A percentile compares a stretch with the other conserved stretches of the same genome.
phyloP scores from a whole-genome alignment of 208 protist species.

The Blechomonas ayalai region DNA sequence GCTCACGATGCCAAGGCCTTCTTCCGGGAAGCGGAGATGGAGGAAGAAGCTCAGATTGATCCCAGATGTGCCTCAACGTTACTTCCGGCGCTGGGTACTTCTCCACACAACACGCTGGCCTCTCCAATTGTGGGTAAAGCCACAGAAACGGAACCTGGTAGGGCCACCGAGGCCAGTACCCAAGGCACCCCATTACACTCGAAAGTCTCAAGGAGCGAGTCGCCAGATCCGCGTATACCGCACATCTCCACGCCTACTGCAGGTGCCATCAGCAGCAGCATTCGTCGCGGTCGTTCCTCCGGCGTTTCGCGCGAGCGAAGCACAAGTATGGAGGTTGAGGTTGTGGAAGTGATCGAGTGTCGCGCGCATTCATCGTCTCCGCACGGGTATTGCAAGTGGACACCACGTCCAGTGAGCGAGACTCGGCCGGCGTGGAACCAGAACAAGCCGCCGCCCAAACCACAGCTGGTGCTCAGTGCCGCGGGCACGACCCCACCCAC shows the following conservation, averaged over 20 bases:
- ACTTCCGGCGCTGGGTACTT: no score
- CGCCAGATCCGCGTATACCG: slow-evolving; percentile 21
- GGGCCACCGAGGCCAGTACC: no score
- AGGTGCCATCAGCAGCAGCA: slow-evolving; percentile 18
- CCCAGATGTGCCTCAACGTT: no score
- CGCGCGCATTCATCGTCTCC: no score
- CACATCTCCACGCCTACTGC: slow-evolving; percentile 15
- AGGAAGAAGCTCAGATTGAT: no score
- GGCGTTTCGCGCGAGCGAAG: slow-evolving; percentile 16
- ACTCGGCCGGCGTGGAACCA: slow-evolving; percentile 63
- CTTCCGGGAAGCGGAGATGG: no score
- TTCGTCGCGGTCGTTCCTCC: slow-evolving; percentile 25
- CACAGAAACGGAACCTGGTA: no score
- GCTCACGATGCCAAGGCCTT: slow-evolving; percentile 2
- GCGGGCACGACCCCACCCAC: slow-evolving; percentile 23
- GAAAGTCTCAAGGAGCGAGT: no score
- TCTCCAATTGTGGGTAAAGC: no score
- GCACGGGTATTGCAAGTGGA: slow-evolving; percentile 16
- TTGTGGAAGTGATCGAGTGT: slow-evolving; percentile 1
- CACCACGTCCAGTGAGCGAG: slow-evolving; percentile 9
- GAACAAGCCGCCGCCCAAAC: slow-evolving; percentile 28
- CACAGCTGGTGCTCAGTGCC: slow-evolving; percentile 43
- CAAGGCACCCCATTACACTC: no score
- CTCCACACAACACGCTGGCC: no score
- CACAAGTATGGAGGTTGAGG: background rate